Percentiles rank a stretch among this genome's conserved stretches.
Conservation (phyloP, 2,329 filamentous ascomycete species). For the Zopfia rhizophila region DNA sequence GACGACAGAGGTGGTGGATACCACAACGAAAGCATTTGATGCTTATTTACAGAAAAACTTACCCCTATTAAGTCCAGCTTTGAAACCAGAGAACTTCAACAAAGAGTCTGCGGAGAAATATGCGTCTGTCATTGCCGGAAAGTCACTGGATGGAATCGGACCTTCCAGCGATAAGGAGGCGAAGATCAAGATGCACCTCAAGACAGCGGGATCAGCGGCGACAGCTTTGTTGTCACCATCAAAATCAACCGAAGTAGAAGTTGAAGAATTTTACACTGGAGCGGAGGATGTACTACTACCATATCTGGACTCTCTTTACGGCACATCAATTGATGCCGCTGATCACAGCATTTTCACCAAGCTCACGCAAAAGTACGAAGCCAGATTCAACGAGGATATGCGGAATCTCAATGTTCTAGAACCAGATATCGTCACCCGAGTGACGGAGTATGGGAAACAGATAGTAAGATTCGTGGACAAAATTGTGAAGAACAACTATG, state of each 20-base stretch:
- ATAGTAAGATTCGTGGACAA: conserved; percentile 87
- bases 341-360: conserved; percentile 85
- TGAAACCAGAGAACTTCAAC: conserved; percentile 60
- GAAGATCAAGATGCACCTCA: conserved; percentile 90
- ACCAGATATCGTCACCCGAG: conserved; percentile 83
- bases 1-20: conserved; percentile 59
- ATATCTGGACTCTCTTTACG: conserved; percentile 76
- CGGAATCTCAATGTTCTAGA: conserved; percentile 83
- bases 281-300: conserved; percentile 78
- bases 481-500: conserved; percentile 86
- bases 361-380: conserved; percentile 85
- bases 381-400: conserved; percentile 91
- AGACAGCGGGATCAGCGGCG: conserved; percentile 66
- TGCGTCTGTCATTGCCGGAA: conserved; percentile 64
- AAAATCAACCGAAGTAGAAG: conserved; percentile 40
- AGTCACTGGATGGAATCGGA: conserved; percentile 63
- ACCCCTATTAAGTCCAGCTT: conserved; percentile 57
- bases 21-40: conserved; percentile 62
- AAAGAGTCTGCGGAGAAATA: conserved; percentile 63
- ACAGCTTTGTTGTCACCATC: conserved; percentile 56
- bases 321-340: conserved; percentile 66
- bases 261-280: conserved; percentile 65
- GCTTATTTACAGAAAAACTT: conserved; percentile 76
- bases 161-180: conserved; percentile 79
- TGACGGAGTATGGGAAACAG: conserved; percentile 91